A percentile compares a stretch with the other conserved stretches of the same genome.
phyloP scores from a whole-genome alignment of 1,284 basidiomycete species.

The Lentinus polychrous region DNA sequence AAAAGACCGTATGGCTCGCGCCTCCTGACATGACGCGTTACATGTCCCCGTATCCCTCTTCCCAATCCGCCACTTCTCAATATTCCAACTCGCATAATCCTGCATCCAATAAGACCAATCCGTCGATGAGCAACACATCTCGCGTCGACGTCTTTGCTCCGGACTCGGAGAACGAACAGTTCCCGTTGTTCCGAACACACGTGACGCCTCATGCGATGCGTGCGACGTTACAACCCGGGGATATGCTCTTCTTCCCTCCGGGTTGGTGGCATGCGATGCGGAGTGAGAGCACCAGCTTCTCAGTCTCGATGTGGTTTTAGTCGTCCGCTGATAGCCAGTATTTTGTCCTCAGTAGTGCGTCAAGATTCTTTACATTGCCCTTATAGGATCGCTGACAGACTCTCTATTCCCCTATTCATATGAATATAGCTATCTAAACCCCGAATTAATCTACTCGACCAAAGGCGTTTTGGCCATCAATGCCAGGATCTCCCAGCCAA shows the following conservation, averaged over 20 bases:
- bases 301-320: slow-evolving; percentile 79
- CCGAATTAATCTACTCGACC: slow-evolving; percentile 9
- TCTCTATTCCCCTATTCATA: no score
- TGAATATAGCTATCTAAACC: not conserved
- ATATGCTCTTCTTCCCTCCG: slow-evolving; percentile 81
- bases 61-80: not conserved
- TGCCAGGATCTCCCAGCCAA: slow-evolving; percentile 25
- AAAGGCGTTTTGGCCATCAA: slow-evolving; percentile 28
- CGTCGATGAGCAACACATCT: slow-evolving; percentile 60
- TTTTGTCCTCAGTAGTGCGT: no score
- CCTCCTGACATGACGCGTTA: slow-evolving; percentile 49
- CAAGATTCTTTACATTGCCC: no score
- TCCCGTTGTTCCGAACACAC: slow-evolving; percentile 46
- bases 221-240: slow-evolving; percentile 70
- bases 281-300: slow-evolving; percentile 70
- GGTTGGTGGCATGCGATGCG: slow-evolving; percentile 94
- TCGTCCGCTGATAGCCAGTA: not conserved
- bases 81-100: slow-evolving; percentile 26
- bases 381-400: no score
- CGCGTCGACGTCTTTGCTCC: slow-evolving; percentile 58
- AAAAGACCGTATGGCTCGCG: slow-evolving; percentile 90
- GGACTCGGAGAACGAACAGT: slow-evolving; percentile 20
- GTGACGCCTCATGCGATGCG: slow-evolving; percentile 63
- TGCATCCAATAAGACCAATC: slow-evolving; percentile 31
- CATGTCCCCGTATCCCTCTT: slow-evolving; percentile 48